Evolutionary conservation across 1,284 basidiomycete genomes (phyloP).

Genomic region (Sporisorium reilianum): DNA sequence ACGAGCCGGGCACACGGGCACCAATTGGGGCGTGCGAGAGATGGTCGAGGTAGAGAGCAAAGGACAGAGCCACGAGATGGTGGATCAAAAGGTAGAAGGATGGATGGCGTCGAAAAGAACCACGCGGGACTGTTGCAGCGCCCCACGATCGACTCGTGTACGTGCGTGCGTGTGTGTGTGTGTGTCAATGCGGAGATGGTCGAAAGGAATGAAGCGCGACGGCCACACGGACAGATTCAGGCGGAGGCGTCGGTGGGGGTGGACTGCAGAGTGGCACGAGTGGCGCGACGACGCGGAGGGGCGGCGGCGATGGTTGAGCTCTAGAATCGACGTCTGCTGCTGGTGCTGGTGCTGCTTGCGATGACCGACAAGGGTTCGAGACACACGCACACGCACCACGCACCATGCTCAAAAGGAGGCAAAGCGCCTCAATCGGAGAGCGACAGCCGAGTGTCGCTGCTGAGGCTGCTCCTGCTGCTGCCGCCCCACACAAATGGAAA

Average conservation of each 20-base stretch:
- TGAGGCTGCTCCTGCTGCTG: too few relatives aligned
- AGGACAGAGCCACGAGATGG: background rate
- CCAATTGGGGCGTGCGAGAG: background rate
- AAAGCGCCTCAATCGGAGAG: background rate
- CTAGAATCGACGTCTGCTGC: background rate
- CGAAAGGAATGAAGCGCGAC: background rate
- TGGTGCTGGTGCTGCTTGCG: too few relatives aligned
- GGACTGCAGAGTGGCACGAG: background rate
- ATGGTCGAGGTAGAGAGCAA: background rate
- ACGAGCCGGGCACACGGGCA: slow-evolving; percentile 3
- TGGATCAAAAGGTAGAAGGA: background rate
- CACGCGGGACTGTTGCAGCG: slow-evolving; percentile 1
- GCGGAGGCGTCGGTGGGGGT: slow-evolving; percentile 1
- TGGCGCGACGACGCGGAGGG: slow-evolving; percentile 1
- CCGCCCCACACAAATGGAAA: background rate
- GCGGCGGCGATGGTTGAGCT: background rate
- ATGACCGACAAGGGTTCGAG: background rate
- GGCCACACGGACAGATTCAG: background rate
- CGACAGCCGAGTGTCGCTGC: background rate
- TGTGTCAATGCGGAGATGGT: background rate
- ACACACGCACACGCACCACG: background rate
- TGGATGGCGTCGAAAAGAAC: background rate
- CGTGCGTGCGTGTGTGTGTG: background rate
- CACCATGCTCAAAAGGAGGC: background rate
- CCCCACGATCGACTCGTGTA: background rate